These are phyloP conservation scores for Mariannaea elegans DNA, from an alignment of 2,329 filamentous ascomycete genomes.

Conservation along the genomic window DNA sequence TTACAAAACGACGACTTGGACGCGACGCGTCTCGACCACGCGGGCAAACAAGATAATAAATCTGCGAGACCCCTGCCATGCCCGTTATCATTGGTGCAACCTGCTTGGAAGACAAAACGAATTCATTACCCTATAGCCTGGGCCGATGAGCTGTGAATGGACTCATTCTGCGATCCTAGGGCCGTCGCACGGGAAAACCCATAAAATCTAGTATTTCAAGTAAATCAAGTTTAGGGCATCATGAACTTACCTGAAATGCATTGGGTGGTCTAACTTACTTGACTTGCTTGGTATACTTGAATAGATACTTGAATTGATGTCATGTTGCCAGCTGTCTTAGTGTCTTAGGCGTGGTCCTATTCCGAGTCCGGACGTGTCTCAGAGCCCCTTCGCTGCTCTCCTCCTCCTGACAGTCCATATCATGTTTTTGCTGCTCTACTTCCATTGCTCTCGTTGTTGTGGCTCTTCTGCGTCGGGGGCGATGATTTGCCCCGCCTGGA, in stretches of 20 bases:
- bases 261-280: background rate
- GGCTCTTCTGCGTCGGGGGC: too few relatives aligned
- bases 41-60: background rate
- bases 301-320: too few relatives aligned
- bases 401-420: slow-evolving; percentile 18
- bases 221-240: background rate
- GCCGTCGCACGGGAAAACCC: background rate
- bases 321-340: too few relatives aligned
- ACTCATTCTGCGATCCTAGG: background rate
- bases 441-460: slow-evolving; percentile 5
- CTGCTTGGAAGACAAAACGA: background rate
- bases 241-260: background rate
- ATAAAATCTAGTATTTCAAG: background rate
- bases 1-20: background rate
- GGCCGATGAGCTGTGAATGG: background rate
- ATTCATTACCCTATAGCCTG: background rate
- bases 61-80: background rate
- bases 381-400: slow-evolving; percentile 16
- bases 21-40: background rate
- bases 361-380: slow-evolving; percentile 1
- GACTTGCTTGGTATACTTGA: background rate
- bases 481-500: too few relatives aligned
- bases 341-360: slow-evolving; percentile 4
- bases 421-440: slow-evolving; percentile 4
- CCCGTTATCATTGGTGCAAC: background rate